Base-by-base conservation (phyloP, 805 yeast genomes). In the Lipomyces yamanashiensis region DNA sequence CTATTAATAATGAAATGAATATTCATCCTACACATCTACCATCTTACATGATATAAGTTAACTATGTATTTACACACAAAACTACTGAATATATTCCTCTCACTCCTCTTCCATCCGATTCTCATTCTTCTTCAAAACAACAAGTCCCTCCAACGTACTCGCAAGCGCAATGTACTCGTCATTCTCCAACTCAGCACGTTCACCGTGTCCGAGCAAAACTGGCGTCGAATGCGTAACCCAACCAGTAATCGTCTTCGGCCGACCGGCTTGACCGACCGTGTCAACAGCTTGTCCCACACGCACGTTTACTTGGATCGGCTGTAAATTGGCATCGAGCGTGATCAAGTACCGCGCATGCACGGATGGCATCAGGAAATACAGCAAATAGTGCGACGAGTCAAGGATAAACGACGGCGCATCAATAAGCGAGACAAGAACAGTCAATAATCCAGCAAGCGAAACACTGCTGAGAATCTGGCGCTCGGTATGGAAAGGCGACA, bases 151-250 rank as follows among this genome's bases (percentile, higher is more conserved):
- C 68, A 95, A 81, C 50, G 92, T 84, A 62, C 86, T 84, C 10
- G 95, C 84, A 71, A 91, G 82, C 65, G 96, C 86, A 66, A 90
- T 82, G 78, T 92, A 95, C 78, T 95, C 97, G 65, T 92, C 96
- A 71, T 89, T 92, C 75, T 96, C 99, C 70, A 95, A 81, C 77
- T 95, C 99, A 0, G 99, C 99, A 67, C 98, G 84, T 77, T 95
- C 99, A 50, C 98, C 98, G 71, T 87, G 87, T 47, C 95, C 92
- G 61, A 95, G 81, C 71, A 95, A 80, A 21, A 95, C 99, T 0
- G 99, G 99, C 0, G 99, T 95, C 5, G 95, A 89, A 74, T 95
- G 99, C 1, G 99, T 95, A 21, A 95, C 98, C 99, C 99, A 95
- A 43, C 99, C 99, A 3, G 99, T 95, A 54, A 95, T 95, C 12